Evolutionary conservation across 805 yeast genomes (phyloP).

Genomic region (Allodekkera sacchari): DNA sequence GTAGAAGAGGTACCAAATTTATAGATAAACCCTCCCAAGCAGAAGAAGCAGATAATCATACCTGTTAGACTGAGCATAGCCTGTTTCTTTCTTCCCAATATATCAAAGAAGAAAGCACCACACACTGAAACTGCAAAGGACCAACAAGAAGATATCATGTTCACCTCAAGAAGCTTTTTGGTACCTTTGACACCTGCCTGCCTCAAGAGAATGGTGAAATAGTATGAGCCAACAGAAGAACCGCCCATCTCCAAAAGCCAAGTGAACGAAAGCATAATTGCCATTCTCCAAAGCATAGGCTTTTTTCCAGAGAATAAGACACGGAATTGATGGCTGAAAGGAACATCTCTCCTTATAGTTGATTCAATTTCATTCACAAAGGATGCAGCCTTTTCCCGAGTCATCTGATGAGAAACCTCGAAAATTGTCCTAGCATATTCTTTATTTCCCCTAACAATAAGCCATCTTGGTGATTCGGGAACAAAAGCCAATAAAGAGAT

Average conservation of each 20-base stretch:
- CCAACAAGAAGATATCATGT: conserved; percentile 13
- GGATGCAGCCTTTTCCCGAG: too few relatives aligned
- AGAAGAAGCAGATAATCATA: conserved; percentile 14
- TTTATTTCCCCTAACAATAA: conserved; percentile 25
- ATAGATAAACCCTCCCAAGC: conserved; percentile 16
- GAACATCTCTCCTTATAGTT: conserved; percentile 3
- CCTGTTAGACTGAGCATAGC: conserved; percentile 9
- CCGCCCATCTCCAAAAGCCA: conserved; percentile 33
- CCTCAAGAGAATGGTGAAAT: conserved; percentile 27
- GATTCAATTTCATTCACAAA: conserved; percentile 3
- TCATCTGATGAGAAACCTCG: conserved; percentile 23
- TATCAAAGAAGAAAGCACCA: conserved; percentile 13
- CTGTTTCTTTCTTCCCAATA: conserved; percentile 12
- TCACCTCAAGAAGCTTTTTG: conserved; percentile 16
- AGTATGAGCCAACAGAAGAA: conserved; percentile 37
- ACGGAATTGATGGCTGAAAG: conserved; percentile 1
- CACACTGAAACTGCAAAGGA: conserved; percentile 12
- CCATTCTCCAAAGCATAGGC: conserved; percentile 29
- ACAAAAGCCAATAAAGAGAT: conserved; percentile 23
- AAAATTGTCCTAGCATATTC: conserved; percentile 33
- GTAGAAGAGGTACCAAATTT: conserved; percentile 3
- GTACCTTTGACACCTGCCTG: conserved; percentile 14
- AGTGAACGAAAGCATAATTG: conserved; percentile 20
- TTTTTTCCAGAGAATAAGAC: conserved; percentile 16
- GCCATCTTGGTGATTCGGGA: conserved; percentile 36